Percentiles rank a stretch among this genome's conserved stretches.
Evolutionary conservation across 2,329 filamentous ascomycete genomes (phyloP).

Genomic region (Alternaria sp.): DNA sequence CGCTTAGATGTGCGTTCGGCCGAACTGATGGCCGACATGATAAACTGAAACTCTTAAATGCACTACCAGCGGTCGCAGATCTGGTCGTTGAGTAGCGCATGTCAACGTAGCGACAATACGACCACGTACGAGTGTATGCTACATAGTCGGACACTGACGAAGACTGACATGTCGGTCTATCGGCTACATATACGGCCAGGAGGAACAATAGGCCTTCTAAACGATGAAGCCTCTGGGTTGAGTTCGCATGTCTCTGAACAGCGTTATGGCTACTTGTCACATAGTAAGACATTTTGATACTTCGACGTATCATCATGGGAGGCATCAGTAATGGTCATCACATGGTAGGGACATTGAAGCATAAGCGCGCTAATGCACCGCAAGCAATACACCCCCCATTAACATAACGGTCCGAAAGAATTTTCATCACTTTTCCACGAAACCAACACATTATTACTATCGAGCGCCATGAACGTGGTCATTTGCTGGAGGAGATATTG

Average conservation of each 20-base stretch:
- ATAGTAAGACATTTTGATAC: neutral
- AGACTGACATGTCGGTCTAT: neutral
- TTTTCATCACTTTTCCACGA: neutral
- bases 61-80: slow-evolving; percentile 16
- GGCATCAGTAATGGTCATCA: neutral
- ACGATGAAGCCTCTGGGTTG: neutral
- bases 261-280: neutral
- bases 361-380: slow-evolving; percentile 1
- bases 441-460: neutral
- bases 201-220: neutral
- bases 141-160: neutral
- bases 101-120: neutral
- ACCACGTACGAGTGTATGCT: neutral
- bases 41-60: slow-evolving; percentile 24
- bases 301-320: neutral
- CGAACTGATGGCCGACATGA: slow-evolving; percentile 8
- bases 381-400: neutral
- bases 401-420: neutral
- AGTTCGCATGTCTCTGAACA: neutral
- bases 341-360: neutral
- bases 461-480: neutral
- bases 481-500: neutral
- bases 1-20: slow-evolving; percentile 11
- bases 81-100: slow-evolving; percentile 9
- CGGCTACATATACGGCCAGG: neutral